A percentile compares a stretch with the other conserved stretches of the same genome.
Conservation (phyloP, 805 yeast species). For the Candida mattraensis region DNA sequence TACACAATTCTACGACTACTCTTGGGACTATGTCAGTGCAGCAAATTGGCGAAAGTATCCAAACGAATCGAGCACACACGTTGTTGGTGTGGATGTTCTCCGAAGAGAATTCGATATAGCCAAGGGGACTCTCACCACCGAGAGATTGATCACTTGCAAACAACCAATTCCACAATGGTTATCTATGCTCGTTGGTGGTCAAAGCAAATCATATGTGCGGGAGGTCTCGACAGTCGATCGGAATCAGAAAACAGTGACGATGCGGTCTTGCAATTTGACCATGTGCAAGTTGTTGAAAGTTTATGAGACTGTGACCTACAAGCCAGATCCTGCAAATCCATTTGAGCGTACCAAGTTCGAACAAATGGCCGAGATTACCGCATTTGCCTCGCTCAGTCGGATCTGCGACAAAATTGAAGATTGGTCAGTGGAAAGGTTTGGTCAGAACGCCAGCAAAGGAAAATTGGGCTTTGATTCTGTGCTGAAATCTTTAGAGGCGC, state of each 20-base stretch:
- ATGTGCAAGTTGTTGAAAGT: slow-evolving; percentile 75
- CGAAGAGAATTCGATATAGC: slow-evolving; percentile 63
- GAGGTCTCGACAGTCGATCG: slow-evolving; percentile 88
- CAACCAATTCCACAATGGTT: slow-evolving; percentile 89
- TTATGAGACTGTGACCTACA: slow-evolving; percentile 81
- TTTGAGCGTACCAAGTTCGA: slow-evolving; percentile 55
- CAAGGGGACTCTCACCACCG: slow-evolving; percentile 65
- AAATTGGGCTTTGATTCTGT: slow-evolving; percentile 84
- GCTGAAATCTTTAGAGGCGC: slow-evolving; percentile 48
- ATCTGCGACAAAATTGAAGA: slow-evolving; percentile 85
- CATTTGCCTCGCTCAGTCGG: slow-evolving; percentile 68
- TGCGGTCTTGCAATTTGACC: slow-evolving; percentile 87
- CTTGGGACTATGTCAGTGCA: slow-evolving; percentile 93
- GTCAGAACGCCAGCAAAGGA: slow-evolving; percentile 83
- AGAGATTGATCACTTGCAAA: slow-evolving; percentile 83
- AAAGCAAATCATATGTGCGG: slow-evolving; percentile 74
- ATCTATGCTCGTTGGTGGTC: slow-evolving; percentile 66
- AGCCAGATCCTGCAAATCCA: slow-evolving; percentile 62
- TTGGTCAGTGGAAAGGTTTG: slow-evolving; percentile 87
- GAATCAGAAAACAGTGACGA: slow-evolving; percentile 55
- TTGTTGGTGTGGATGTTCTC: slow-evolving; percentile 86
- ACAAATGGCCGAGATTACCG: slow-evolving; percentile 88
- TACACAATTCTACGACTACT: slow-evolving; percentile 68
- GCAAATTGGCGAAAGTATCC: slow-evolving; percentile 98
- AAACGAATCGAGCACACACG: slow-evolving; percentile 90